Conservation (phyloP, 129 eudicot species). For the Tanacetum coccineum region DNA sequence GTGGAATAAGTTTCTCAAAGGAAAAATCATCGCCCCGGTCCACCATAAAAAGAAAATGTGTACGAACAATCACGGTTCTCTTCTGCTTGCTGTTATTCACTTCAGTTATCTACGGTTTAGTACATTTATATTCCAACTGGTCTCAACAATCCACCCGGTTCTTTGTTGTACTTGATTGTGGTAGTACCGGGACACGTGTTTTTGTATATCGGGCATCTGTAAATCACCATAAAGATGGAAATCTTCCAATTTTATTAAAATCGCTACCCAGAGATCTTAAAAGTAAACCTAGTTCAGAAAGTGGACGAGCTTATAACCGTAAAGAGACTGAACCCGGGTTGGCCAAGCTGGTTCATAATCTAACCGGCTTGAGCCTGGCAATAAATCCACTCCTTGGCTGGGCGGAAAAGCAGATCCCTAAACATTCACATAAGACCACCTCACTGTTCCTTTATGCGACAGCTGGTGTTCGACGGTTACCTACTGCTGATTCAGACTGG, state of each 20-base stretch:
- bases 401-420: constrained; percentile 93
- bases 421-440: constrained; percentile 64
- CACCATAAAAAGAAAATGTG: constrained; percentile 48
- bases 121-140: constrained; percentile 54
- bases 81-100: constrained; percentile 52
- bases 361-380: constrained; percentile 74
- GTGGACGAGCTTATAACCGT: constrained; percentile 85
- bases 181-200: constrained; percentile 97
- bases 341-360: constrained; percentile 74
- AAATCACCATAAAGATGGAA: constrained; percentile 50
- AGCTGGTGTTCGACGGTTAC: constrained; percentile 95
- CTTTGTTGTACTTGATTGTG: constrained; percentile 92
- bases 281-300: constrained; percentile 49
- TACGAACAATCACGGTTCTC: constrained; percentile 41
- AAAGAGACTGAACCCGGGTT: constrained; percentile 98
- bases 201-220: constrained; percentile 70
- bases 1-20: constrained; percentile 58
- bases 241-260: constrained; percentile 63
- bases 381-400: constrained; percentile 76
- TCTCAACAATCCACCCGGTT: constrained; percentile 51
- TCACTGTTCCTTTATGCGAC: constrained; percentile 89
- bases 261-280: constrained; percentile 60
- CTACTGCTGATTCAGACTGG: constrained; percentile 84
- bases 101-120: constrained; percentile 37
- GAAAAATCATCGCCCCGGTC: constrained; percentile 57